Conservation (phyloP, 257 asterid species). For the Schizonepeta tenuifolia region DNA sequence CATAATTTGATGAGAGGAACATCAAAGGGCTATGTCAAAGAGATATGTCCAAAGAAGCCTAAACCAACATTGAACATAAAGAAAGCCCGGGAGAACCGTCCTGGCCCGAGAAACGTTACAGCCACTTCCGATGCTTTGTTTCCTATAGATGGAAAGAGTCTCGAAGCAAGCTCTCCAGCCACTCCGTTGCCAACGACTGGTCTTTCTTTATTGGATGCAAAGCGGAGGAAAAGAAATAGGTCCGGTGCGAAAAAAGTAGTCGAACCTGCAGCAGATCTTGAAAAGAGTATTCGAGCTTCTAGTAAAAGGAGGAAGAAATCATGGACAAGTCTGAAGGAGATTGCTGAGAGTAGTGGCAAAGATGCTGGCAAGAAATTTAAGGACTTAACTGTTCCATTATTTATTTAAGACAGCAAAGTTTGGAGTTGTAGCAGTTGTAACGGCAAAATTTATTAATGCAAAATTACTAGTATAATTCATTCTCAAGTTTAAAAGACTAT, state of each 20-base stretch:
- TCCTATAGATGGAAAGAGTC: constrained; percentile 32
- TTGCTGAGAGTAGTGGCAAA: constrained; percentile 50
- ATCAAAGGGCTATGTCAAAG: constrained; percentile 58
- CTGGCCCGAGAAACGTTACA: constrained; percentile 20
- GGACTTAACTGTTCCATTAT: constrained; percentile 53
- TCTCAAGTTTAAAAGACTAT: no score
- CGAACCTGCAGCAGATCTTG: constrained; percentile 39
- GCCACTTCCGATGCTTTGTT: constrained; percentile 33
- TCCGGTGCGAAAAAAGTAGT: constrained; percentile 47
- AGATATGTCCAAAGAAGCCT: constrained; percentile 50
- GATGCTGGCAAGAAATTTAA: constrained; percentile 41
- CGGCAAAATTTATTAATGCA: no score
- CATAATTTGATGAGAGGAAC: constrained; percentile 71
- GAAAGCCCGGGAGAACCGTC: constrained; percentile 27
- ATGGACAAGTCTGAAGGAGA: constrained; percentile 82
- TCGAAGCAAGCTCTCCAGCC: constrained; percentile 38
- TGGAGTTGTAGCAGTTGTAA: background rate
- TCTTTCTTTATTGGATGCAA: constrained; percentile 60
- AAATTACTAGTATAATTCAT: no score
- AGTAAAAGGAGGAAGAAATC: constrained; percentile 63
- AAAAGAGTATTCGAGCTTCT: constrained; percentile 31
- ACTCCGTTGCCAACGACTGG: constrained; percentile 47
- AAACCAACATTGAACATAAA: constrained; percentile 35
- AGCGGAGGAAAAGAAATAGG: constrained; percentile 58
- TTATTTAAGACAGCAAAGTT: constrained; percentile 26